A percentile compares a stretch with the other conserved stretches of the same genome.
phyloP scores from a whole-genome alignment of 176 grass and related monocot genomes.

The Raddia distichophylla region DNA sequence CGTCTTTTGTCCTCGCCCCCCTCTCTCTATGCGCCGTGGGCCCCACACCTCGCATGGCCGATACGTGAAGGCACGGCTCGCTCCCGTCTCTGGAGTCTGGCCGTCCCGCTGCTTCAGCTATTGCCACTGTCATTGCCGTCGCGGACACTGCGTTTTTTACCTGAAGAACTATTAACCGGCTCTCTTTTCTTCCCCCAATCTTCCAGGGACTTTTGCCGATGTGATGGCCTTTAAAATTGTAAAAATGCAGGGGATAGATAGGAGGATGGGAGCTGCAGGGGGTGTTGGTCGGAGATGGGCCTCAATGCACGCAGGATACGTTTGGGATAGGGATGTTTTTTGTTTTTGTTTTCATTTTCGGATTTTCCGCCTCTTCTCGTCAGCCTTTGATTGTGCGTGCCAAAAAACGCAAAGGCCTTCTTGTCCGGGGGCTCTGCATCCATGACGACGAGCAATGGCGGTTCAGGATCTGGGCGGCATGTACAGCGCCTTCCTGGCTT shows the following conservation, averaged over 20 bases:
- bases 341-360: not conserved
- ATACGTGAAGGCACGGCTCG: not conserved
- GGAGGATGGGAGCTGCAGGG: constrained; percentile 31
- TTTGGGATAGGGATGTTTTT: constrained; percentile 12
- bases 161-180: too few relatives aligned
- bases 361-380: not conserved
- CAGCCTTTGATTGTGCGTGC: constrained; percentile 1
- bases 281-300: constrained; percentile 42
- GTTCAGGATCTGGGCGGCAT: not conserved
- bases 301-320: not conserved
- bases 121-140: not conserved
- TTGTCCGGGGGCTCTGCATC: constrained; percentile 46
- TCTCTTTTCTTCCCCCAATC: not conserved
- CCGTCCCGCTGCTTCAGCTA: too few relatives aligned
- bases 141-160: constrained; percentile 3
- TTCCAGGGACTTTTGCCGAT: not conserved
- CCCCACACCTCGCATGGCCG: constrained; percentile 14
- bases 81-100: too few relatives aligned
- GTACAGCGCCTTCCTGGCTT: constrained; percentile 2
- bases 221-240: not conserved
- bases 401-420: constrained; percentile 5
- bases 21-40: constrained; percentile 30
- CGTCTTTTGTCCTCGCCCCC: constrained; percentile 53
- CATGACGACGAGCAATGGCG: not conserved
- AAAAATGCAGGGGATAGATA: not conserved